Percentiles rank a stretch among this genome's conserved stretches.
phyloP scores from a whole-genome alignment of 1,284 basidiomycete genomes.

The Somion occarium region DNA sequence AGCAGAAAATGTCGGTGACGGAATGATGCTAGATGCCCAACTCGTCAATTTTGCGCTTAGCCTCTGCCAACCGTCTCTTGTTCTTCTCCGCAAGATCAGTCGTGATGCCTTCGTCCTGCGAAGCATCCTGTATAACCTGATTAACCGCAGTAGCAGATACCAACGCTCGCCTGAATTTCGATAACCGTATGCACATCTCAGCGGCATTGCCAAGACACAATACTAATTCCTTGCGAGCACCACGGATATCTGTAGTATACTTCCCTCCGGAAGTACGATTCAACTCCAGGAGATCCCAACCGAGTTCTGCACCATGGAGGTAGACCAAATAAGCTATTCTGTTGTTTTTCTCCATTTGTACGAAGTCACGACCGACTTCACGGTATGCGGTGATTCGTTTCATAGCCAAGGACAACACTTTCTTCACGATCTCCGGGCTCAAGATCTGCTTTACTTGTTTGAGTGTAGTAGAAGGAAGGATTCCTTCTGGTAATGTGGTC shows the following conservation, averaged over 20 bases:
- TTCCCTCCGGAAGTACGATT: conserved; percentile 21
- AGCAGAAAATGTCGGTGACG: too few species aligned
- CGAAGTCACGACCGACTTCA: conserved; percentile 15
- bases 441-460: conserved; percentile 25
- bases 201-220: conserved; percentile 30
- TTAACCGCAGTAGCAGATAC: conserved; percentile 19
- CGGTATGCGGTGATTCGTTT: conserved; percentile 17
- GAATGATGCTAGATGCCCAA: too few species aligned
- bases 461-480: conserved; percentile 1
- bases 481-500: conserved; percentile 5
- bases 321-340: conserved; percentile 19
- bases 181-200: conserved; percentile 26
- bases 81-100: conserved; percentile 5
- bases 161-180: conserved; percentile 20
- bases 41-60: not conserved
- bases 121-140: not conserved
- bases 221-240: conserved; percentile 24
- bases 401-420: conserved; percentile 19
- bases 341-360: conserved; percentile 11
- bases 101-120: not conserved
- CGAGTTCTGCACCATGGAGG: conserved; percentile 24
- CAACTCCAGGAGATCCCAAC: conserved; percentile 23
- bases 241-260: conserved; percentile 16
- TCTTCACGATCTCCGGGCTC: conserved; percentile 18
- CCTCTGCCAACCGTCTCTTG: not conserved